phyloP scores from a whole-genome alignment of 2,329 filamentous ascomycete genomes.

The Leptoxyphium fumago region DNA sequence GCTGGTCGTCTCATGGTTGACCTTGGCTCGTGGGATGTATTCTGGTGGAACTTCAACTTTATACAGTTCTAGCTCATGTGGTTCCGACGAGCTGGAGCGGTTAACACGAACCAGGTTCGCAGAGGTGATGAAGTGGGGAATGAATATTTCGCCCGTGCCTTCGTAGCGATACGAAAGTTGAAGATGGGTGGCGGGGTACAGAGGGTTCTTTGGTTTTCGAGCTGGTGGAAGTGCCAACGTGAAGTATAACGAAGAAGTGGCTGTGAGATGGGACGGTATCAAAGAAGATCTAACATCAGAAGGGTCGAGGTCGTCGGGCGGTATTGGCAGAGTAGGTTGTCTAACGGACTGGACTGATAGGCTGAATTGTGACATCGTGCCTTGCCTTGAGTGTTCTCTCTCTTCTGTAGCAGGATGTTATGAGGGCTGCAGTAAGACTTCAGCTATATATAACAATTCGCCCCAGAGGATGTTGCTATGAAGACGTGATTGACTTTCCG shows the following conservation, averaged over 20 bases:
- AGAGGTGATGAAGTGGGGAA: background rate
- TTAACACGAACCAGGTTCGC: background rate
- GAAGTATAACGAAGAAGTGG: background rate
- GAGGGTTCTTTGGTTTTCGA: background rate
- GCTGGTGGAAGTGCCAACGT: background rate
- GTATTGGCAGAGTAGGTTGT: background rate
- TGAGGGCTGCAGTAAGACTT: too few species aligned
- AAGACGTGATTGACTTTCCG: too few species aligned
- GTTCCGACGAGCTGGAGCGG: background rate
- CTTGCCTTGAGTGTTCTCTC: too few species aligned
- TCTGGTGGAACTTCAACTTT: background rate
- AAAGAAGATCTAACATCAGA: background rate
- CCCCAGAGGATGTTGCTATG: too few species aligned
- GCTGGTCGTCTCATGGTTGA: background rate
- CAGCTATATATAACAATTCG: too few species aligned
- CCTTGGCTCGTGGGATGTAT: background rate
- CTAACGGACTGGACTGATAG: background rate
- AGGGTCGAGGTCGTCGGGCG: background rate
- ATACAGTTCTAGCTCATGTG: background rate
- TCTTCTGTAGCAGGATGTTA: too few species aligned
- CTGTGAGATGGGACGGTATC: background rate
- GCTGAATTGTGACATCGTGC: too few species aligned
- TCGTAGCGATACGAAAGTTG: background rate
- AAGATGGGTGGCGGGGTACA: background rate
- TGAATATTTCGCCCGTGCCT: background rate